Conservation (phyloP, 2,329 filamentous ascomycete species). For the Periconia sp. region DNA sequence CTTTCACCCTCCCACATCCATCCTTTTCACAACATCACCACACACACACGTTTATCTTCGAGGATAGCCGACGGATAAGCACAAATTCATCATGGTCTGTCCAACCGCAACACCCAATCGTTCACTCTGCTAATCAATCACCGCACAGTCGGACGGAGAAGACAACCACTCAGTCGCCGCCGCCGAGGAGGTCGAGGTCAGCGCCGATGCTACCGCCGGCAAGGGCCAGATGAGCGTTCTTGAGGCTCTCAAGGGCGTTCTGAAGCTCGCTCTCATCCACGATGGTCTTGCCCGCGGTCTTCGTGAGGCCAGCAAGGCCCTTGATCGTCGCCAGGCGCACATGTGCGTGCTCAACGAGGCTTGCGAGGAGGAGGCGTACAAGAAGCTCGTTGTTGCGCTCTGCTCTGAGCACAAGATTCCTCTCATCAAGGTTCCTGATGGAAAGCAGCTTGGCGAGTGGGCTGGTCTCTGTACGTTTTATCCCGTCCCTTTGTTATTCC, state of each 20-base stretch:
- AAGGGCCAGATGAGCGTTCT: conserved; percentile 97
- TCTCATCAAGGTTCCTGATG: conserved; percentile 99
- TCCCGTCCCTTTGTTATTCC: too few relatives aligned
- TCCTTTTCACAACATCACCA: conserved; percentile 2
- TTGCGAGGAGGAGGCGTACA: conserved; percentile 99
- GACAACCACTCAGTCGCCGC: conserved; percentile 79
- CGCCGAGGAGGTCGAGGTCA: conserved; percentile 93
- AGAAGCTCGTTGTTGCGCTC: conserved; percentile 98
- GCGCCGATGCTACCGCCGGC: conserved; percentile 75
- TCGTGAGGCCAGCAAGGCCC: conserved; percentile 96
- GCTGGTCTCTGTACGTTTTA: conserved; percentile 90
- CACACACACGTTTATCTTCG: conserved; percentile 38
- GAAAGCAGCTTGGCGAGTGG: conserved; percentile 99
- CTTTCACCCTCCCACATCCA: conserved; percentile 14
- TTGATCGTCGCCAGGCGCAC: conserved; percentile 97
- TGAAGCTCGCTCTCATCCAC: conserved; percentile 99
- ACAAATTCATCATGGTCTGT: conserved; percentile 45
- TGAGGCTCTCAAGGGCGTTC: conserved; percentile 97
- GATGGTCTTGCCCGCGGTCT: conserved; percentile 98
- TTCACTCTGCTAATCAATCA: conserved; percentile 21
- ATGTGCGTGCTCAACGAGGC: conserved; percentile 99
- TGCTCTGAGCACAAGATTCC: conserved; percentile 99
- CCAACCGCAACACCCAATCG: neutral
- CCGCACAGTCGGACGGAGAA: conserved; percentile 97
- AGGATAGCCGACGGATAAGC: conserved; percentile 47